Evolutionary conservation across 495 filamentous ascomycete species (phyloP), one percentile per base, ranked within the genome.

Genomic region (Aspergillus sparsus): DNA sequence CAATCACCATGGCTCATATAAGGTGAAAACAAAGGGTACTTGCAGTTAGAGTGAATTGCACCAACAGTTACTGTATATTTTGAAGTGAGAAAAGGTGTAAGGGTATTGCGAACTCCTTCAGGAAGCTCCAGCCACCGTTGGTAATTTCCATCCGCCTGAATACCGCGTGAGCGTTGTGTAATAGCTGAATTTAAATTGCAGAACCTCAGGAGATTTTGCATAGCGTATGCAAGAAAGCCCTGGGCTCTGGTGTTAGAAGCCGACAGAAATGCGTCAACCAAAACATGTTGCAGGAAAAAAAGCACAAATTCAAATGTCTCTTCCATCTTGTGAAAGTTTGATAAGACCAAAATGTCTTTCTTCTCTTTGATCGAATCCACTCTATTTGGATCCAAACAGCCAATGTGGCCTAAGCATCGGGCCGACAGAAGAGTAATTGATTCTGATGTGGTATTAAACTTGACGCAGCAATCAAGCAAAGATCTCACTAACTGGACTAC

Each of bases 231-330:
- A 13, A 99, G 78, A 68, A 95, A 97, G 1, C 91, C 91, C 68
- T 96, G 93, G 15, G 90, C 82, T 66, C 86, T 87, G 0, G 92
- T 88, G 66, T 96, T 94, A 2, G 85, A 92, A 9, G 89, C 87
- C 3, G 92, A 93, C 36, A 93, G 76, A 68, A 99, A 99, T 11
- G 92, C 87, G 63, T 92, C 90, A 52, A 98, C 91, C 21, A 98
- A 77, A 2, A 96, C 87, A 67, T 94, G 82, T 64, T 95, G 89
- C 7, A 99, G 81, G 46, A 94, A 78, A 63, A 91, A 93, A 11
- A 92, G 79, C 7, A 92, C 85, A 67, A 97, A 99, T 60, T 94
- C 88, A 27, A 89, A 85, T 1, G 88, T 91, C 63, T 99, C 93
- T 34, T 83, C 82, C 33, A 88, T 83, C 45, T 86, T 78, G 37